A percentile compares a stretch with the other conserved stretches of the same genome.
These are phyloP conservation scores for Phaeosphaeriaceae sp. DNA, from an alignment of 2,329 filamentous ascomycete genomes.

Conservation along the genomic window DNA sequence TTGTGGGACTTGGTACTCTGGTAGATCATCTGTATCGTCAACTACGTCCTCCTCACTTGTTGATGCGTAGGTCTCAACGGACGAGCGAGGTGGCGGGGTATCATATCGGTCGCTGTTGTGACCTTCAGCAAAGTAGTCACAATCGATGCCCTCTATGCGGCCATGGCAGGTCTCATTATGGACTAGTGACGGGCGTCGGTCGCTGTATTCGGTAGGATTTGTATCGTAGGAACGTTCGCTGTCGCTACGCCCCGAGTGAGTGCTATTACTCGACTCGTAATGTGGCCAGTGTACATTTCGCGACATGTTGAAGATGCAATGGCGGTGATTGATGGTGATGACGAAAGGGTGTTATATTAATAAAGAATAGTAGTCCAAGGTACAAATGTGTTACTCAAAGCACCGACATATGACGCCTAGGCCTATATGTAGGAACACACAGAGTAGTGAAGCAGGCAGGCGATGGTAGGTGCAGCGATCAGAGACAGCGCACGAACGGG, in stretches of 20 bases:
- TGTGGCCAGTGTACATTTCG: slow-evolving; percentile 41
- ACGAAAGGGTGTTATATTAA: slow-evolving; percentile 5
- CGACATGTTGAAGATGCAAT: slow-evolving; percentile 35
- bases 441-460: slow-evolving; percentile 17
- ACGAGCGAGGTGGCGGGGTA: slow-evolving; percentile 55
- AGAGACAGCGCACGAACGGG: slow-evolving; percentile 32
- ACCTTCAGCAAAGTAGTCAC: slow-evolving; percentile 30
- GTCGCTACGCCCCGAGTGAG: slow-evolving; percentile 38
- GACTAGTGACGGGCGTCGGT: slow-evolving; percentile 33
- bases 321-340: slow-evolving; percentile 3
- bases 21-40: slow-evolving; percentile 51
- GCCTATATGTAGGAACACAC: slow-evolving; percentile 22
- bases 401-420: slow-evolving; percentile 23
- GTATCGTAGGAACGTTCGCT: slow-evolving; percentile 44
- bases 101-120: slow-evolving; percentile 20
- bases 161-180: slow-evolving; percentile 40
- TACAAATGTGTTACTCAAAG: slow-evolving; percentile 17
- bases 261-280: slow-evolving; percentile 42
- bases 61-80: slow-evolving; percentile 81
- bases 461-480: slow-evolving; percentile 19
- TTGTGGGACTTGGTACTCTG: slow-evolving; percentile 63
- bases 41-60: slow-evolving; percentile 68
- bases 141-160: slow-evolving; percentile 35
- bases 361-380: slow-evolving; percentile 2
- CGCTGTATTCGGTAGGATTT: slow-evolving; percentile 44